Base-by-base conservation (phyloP, 2,329 filamentous ascomycete genomes). In the Alternaria metachromatica region DNA sequence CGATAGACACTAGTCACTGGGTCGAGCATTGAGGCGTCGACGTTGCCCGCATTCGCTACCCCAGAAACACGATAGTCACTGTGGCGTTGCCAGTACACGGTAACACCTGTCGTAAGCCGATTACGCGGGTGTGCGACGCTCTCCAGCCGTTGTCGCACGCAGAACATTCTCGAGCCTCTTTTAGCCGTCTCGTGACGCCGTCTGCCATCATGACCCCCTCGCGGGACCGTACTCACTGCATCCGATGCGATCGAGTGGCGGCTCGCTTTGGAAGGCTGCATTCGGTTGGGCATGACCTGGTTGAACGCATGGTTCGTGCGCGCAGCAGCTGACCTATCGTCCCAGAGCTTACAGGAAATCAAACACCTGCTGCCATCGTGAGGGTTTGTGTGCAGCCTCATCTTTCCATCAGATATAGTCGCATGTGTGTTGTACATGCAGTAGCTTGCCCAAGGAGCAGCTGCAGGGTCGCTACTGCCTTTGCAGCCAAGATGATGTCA, bases 401-500 rank as follows among this genome's bases (percentile, higher is more conserved):
- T 53, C 28, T 18, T 37, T 20, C 13, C 18, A 21, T 23, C 28
- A 25, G 18, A 53, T 41, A 12, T 20, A 23, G 20, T 13, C 13
- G 13, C 11, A 37, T 33, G 37, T 53, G 49, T 20, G 49, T 21
- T 41, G 30, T 41, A 30, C 20, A 53, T 53, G 20, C 49, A 18
- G 18, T 45, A 26, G 33, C 21, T n/a, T 61, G 26, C 37, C 37
- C 44, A 55, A 46, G 30, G 18, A 28, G 55, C 37, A 43, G 37
- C 58, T 55, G 58, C 58, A 58, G 26, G 37, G 30, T 60, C 60
- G 33, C 59, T 60, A 51, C 60, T 44, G 55, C 60, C 55, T 45
- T 49, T 60, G 43, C 58, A 57, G 43, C 28, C 45, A 55, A 23
- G 63, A 75, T 75, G 73, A 75, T 75, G 73, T 75, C 73, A 75